Conservation (phyloP, 2,329 filamentous ascomycete genomes). For the Fusarium graminum region DNA sequence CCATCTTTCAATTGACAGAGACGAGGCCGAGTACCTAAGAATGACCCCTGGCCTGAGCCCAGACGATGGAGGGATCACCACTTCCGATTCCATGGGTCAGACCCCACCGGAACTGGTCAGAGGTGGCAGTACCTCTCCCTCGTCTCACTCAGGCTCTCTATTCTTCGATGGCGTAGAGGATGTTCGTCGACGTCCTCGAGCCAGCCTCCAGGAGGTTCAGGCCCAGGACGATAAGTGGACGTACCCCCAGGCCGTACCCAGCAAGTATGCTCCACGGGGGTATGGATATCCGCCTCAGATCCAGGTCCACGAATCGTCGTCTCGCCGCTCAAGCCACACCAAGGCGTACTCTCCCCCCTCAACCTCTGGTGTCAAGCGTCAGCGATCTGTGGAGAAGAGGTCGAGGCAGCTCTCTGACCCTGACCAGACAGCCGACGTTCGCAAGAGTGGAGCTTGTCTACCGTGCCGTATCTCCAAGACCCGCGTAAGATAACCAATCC, state of each 20-base stretch:
- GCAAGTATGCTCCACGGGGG: slow-evolving; percentile 50
- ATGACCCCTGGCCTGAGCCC: slow-evolving; percentile 54
- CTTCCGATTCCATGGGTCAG: slow-evolving; percentile 55
- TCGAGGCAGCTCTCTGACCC: slow-evolving; percentile 56
- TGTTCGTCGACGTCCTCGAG: slow-evolving; percentile 47
- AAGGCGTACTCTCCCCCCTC: slow-evolving; percentile 29
- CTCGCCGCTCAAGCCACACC: slow-evolving; percentile 42
- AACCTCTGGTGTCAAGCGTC: slow-evolving; percentile 53
- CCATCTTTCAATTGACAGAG: slow-evolving; percentile 52
- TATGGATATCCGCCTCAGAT: slow-evolving; percentile 54
- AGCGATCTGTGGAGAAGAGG: slow-evolving; percentile 55
- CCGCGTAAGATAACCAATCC: slow-evolving; percentile 56
- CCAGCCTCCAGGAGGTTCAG: slow-evolving; percentile 54
- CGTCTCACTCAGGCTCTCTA: slow-evolving; percentile 56
- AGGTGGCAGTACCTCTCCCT: slow-evolving; percentile 57
- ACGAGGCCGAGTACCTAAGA: slow-evolving; percentile 51
- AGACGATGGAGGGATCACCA: slow-evolving; percentile 51
- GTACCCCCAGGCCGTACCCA: slow-evolving; percentile 54
- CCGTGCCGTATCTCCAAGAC: slow-evolving; percentile 63
- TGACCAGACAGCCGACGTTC: slow-evolving; percentile 63
- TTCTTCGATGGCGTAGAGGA: slow-evolving; percentile 52
- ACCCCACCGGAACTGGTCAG: slow-evolving; percentile 56
- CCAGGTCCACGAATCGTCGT: slow-evolving; percentile 50
- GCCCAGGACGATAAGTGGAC: slow-evolving; percentile 59
- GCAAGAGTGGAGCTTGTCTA: slow-evolving; percentile 63